Base-by-base conservation (phyloP, 768 basidiomycete species). In the Lentinula sp. region DNA sequence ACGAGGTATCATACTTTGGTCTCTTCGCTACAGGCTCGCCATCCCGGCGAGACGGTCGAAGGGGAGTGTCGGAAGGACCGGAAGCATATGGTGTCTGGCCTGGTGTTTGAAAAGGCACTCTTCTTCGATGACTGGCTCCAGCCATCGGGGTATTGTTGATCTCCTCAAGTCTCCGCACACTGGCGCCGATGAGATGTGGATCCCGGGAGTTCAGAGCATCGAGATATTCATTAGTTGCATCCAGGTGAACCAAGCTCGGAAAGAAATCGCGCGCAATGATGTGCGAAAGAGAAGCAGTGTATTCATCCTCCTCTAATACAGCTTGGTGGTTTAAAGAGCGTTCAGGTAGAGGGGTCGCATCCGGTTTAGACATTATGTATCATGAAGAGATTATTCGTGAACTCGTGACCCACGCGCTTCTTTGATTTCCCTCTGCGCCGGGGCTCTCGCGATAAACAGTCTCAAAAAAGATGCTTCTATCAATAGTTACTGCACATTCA, bases 211-310 rank as follows among this genome's bases (percentile, higher is more conserved):
- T 81, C 43, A 93, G 74, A 3, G 93, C 93, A 62, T 90, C 86
- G 23, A 96, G 83, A 73, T 95, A 94, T 61, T 79, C 81, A 70
- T 95, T 93, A 36, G 92, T 91, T 18, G 93, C 91, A 66, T 95
- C 91, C 32, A 96, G 81, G 66, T 93, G 91, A 16, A 88, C 85
- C 9, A 98, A 83, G 12, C 93, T 93, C 0, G 97, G 97, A 69
- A 98, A 99, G 81, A 99, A 99, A 75, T 98, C 96, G 53, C 97
- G 88, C 42, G 92, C 90, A 68, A 98, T 98, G 68, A 98, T 98
- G 51, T 86, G 83, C 10, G 92, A 93, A 20, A 99, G 80, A 1
- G 90, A 91, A 50, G 84, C 86, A 1, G 93, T 95, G 72, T 98
- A 98, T 70, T 95, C 93, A 64, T 98, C 97, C 78, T 99, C 97